Base-by-base conservation (phyloP, 2,329 filamentous ascomycete species). In the Phaeoacremonium minimum region DNA sequence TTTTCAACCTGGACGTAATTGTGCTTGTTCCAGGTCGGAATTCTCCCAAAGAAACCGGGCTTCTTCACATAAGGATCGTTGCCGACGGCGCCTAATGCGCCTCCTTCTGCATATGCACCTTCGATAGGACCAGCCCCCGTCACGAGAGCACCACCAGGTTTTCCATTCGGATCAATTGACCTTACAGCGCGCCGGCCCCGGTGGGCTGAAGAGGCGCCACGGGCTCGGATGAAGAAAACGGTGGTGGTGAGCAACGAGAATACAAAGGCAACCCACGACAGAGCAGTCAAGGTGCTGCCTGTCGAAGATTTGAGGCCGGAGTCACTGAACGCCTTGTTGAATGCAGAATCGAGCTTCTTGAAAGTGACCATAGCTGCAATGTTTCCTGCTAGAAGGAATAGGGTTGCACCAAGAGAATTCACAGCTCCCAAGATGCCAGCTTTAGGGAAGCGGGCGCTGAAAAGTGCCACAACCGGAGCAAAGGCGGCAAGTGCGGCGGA, bases 1-100 rank as follows among this genome's bases (percentile, higher is more conserved):
- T 50, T 46, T 28, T 52, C 53, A 28, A 60, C 42, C 39, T 54
- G 53, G n/a, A 48, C 47, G 36, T 62, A 62, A 32, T 49, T 53
- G 40, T 55, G 52, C 4, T 42, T 43, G 5, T 43, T 46, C 46
- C 49, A 52, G 5, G 49, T 50, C 4, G 46, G 46, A 3, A 55
- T 36, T 12, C 48, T 45, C 15, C 35, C 38, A n/a, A 52, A 28
- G n/a, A 15, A 17, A 15, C 33, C 33, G 30, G 31, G 15, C 18
- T 28, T 31, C 34, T 35, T 42, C n/a, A n/a, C n/a, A n/a, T n/a
- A n/a, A n/a, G n/a, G n/a, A n/a, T n/a, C n/a, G 13, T 18, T 20
- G 15, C 30, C 35, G 3, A 15, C 9, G 9, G 31, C 37, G 13
- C 17, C 19, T 16, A 12, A 13, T 18, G 28, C 29, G 14, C 20